Evolutionary conservation across 352 stramenopile species (phyloP).

Genomic region (Pythium diclinum): DNA sequence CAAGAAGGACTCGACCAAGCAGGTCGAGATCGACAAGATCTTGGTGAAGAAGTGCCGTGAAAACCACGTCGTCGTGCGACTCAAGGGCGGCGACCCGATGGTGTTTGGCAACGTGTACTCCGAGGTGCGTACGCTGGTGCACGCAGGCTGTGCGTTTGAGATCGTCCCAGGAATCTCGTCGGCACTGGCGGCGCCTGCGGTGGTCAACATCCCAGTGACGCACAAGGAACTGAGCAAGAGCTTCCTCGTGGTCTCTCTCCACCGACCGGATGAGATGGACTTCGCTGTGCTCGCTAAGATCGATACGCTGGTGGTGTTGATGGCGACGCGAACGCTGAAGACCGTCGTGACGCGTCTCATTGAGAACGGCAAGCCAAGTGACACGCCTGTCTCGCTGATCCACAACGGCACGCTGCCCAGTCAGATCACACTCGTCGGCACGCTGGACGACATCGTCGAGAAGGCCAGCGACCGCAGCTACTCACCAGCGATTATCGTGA

Average conservation of each 20-base stretch:
- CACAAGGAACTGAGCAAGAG: conserved; percentile 64
- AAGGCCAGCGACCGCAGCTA: conserved; percentile 53
- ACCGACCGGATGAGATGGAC: conserved; percentile 71
- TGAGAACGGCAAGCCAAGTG: conserved; percentile 30
- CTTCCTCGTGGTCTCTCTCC: conserved; percentile 63
- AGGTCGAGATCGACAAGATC: conserved; percentile 63
- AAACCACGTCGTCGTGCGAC: conserved; percentile 56
- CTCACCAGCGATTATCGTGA: conserved; percentile 70
- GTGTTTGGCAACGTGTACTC: conserved; percentile 73
- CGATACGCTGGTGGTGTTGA: conserved; percentile 57
- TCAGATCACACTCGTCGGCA: conserved; percentile 50
- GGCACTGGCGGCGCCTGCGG: conserved; percentile 51
- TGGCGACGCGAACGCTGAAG: conserved; percentile 53
- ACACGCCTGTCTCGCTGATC: conserved; percentile 58
- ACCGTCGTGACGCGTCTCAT: conserved; percentile 45
- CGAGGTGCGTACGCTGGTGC: conserved; percentile 55
- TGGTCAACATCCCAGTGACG: conserved; percentile 62
- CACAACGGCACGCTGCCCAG: conserved; percentile 58
- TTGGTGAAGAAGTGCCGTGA: conserved; percentile 48
- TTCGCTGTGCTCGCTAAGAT: conserved; percentile 43
- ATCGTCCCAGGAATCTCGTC: conserved; percentile 71
- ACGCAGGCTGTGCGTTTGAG: conserved; percentile 49
- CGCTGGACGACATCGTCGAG: conserved; percentile 45
- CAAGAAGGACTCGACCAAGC: conserved; percentile 62
- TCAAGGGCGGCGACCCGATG: conserved; percentile 73